These are phyloP conservation scores for Penicillium macrosclerotiorum DNA, from an alignment of 495 filamentous ascomycete genomes.

Conservation along the genomic window DNA sequence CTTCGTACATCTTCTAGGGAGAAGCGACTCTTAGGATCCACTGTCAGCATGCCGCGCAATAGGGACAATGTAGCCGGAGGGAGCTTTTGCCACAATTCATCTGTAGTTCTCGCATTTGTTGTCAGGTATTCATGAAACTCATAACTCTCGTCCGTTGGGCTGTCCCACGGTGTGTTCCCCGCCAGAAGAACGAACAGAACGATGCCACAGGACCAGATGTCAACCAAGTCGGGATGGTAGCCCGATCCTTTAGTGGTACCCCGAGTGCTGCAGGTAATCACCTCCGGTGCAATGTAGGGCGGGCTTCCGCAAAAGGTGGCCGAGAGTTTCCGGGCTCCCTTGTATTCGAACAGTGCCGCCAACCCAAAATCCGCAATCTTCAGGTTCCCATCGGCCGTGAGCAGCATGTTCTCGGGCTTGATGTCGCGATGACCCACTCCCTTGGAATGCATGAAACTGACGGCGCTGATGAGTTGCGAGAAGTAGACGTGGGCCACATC, in stretches of 20 bases:
- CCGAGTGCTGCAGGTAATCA: conserved; percentile 55
- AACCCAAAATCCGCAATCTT: conserved; percentile 98
- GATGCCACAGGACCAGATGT: conserved; percentile 97
- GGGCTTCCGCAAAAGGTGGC: conserved; percentile 92
- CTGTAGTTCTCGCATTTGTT: conserved; percentile 73
- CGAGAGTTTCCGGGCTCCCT: conserved; percentile 74
- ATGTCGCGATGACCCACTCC: conserved; percentile 87
- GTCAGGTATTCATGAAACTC: conserved; percentile 84
- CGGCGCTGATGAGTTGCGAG: conserved; percentile 81
- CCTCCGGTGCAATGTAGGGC: conserved; percentile 95
- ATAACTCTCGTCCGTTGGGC: conserved; percentile 75
- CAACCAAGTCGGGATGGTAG: conserved; percentile 79
- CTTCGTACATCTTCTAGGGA: conserved; percentile 81
- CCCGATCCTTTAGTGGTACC: conserved; percentile 55
- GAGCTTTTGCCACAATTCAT: conserved; percentile 82
- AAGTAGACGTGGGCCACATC: conserved; percentile 97
- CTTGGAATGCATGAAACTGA: conserved; percentile 93
- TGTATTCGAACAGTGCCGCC: conserved; percentile 87
- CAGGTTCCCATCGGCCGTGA: conserved; percentile 78
- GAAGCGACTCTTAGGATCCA: conserved; percentile 75
- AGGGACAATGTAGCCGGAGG: conserved; percentile 79
- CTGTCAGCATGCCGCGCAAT: conserved; percentile 87
- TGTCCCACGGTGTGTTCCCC: conserved; percentile 98
- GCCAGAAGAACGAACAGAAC: conserved; percentile 93
- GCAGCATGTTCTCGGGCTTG: conserved; percentile 86